A percentile compares a stretch with the other conserved stretches of the same genome.
Evolutionary conservation across 1,284 basidiomycete species (phyloP).

Genomic region (Rhodotorula sp.): DNA sequence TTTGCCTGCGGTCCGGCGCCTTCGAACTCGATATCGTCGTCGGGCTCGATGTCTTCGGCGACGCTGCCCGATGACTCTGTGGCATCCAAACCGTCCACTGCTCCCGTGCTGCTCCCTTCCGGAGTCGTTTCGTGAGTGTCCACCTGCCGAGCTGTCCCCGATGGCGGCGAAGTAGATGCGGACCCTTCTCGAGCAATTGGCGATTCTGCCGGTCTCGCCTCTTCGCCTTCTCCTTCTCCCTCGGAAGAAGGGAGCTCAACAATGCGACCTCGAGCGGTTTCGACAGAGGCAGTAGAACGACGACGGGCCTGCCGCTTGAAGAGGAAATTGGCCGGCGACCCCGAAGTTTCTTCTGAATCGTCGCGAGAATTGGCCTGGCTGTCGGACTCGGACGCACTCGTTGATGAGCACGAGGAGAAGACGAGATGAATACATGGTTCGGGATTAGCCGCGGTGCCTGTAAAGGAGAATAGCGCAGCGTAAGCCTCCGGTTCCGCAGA

Average conservation of each 20-base stretch:
- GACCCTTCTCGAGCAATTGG: too few relatives aligned
- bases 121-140: background rate
- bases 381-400: conserved; percentile 25
- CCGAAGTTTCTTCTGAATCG: conserved; percentile 2
- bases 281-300: background rate
- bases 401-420: conserved; percentile 44
- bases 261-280: background rate
- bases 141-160: background rate
- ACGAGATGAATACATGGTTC: conserved; percentile 49
- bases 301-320: conserved; percentile 12
- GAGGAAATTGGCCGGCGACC: conserved; percentile 15
- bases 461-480: background rate
- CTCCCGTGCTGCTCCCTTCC: background rate
- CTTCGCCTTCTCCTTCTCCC: background rate
- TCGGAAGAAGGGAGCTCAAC: conserved; percentile 10
- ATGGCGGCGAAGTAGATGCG: background rate
- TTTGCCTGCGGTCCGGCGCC: conserved; percentile 34
- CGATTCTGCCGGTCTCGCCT: background rate
- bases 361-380: background rate
- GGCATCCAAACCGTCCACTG: background rate
- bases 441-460: conserved; percentile 47
- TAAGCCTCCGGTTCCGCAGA: background rate
- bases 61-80: conserved; percentile 10
- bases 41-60: conserved; percentile 1
- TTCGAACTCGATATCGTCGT: conserved; percentile 31